Evolutionary conservation across 2,329 filamentous ascomycete genomes (phyloP).

Genomic region (Periglandula ipomoeae): DNA sequence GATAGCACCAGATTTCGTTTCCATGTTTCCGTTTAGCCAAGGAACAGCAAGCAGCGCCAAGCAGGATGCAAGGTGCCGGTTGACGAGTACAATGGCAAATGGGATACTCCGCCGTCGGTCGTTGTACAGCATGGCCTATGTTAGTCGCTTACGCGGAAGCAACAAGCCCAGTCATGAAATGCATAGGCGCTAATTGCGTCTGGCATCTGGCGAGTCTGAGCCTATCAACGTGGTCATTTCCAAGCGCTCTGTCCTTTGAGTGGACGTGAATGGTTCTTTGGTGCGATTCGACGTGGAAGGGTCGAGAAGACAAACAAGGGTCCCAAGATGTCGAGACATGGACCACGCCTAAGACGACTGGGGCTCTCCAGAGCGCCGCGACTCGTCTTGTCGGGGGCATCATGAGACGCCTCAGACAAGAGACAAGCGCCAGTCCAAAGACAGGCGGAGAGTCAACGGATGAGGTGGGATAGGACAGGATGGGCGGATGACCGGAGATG

Average conservation of each 20-base stretch:
- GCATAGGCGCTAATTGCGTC: not conserved
- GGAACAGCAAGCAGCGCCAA: not conserved
- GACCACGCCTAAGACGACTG: not conserved
- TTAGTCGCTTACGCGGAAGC: not conserved
- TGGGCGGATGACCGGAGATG: not conserved
- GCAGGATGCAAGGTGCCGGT: not conserved
- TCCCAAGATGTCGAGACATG: not conserved
- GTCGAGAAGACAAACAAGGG: too few relatives aligned
- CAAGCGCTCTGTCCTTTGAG: too few relatives aligned
- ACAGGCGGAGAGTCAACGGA: not conserved
- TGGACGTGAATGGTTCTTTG: too few relatives aligned
- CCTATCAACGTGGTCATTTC: not conserved
- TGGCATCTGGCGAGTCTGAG: not conserved
- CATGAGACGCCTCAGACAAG: slow-evolving; percentile 8
- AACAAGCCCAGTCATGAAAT: not conserved
- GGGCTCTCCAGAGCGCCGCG: slow-evolving; percentile 1
- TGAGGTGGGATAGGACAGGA: too few relatives aligned
- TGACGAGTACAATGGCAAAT: not conserved
- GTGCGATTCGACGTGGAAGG: too few relatives aligned
- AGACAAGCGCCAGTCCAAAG: not conserved
- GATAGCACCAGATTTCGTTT: not conserved
- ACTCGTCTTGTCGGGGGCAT: not conserved
- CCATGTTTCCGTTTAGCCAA: not conserved
- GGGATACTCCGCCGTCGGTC: not conserved
- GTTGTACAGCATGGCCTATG: too few relatives aligned